Evolutionary conservation across 805 yeast genomes (phyloP).

Genomic region (Wickerhamiella nectarea): DNA sequence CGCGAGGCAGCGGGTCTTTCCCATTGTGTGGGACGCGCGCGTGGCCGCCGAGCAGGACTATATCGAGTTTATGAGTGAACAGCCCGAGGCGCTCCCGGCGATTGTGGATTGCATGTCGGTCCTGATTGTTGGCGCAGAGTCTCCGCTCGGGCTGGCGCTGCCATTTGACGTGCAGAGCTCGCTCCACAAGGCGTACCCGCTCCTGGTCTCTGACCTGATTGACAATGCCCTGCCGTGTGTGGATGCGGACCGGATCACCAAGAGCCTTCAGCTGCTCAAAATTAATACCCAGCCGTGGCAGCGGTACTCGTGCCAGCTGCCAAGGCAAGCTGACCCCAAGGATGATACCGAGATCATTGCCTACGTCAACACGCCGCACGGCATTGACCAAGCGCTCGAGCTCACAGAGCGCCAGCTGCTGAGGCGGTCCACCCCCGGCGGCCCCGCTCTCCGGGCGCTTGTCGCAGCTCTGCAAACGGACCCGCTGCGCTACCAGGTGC

Average conservation of each 20-base stretch:
- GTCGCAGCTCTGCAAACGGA: slow-evolving; percentile 8
- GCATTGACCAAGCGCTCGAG: slow-evolving; percentile 14
- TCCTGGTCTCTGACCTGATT: slow-evolving; percentile 13
- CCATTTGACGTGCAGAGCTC: slow-evolving; percentile 10
- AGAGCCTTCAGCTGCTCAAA: slow-evolving; percentile 4
- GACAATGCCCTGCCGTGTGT: slow-evolving; percentile 1
- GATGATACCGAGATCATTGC: slow-evolving; percentile 10
- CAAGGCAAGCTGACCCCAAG: neutral
- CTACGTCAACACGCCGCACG: slow-evolving; percentile 14
- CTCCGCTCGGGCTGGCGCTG: slow-evolving; percentile 5
- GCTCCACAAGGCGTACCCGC: slow-evolving; percentile 9
- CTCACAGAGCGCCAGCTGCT: slow-evolving; percentile 12
- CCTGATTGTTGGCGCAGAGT: slow-evolving; percentile 10
- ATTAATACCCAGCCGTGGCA: slow-evolving; percentile 7
- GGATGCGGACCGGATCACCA: slow-evolving; percentile 8
- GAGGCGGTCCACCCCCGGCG: slow-evolving; percentile 6
- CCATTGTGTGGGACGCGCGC: slow-evolving; percentile 19
- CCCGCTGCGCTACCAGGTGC: neutral
- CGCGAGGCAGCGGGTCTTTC: slow-evolving; percentile 16
- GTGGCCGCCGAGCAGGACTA: slow-evolving; percentile 11
- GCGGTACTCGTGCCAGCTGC: neutral
- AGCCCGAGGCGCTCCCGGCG: slow-evolving; percentile 9
- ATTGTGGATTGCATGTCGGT: slow-evolving; percentile 13
- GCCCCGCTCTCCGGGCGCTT: slow-evolving; percentile 12
- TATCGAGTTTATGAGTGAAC: slow-evolving; percentile 8